Evolutionary conservation across 2,329 filamentous ascomycete genomes (phyloP).

Genomic region (Diplodia seriata): DNA sequence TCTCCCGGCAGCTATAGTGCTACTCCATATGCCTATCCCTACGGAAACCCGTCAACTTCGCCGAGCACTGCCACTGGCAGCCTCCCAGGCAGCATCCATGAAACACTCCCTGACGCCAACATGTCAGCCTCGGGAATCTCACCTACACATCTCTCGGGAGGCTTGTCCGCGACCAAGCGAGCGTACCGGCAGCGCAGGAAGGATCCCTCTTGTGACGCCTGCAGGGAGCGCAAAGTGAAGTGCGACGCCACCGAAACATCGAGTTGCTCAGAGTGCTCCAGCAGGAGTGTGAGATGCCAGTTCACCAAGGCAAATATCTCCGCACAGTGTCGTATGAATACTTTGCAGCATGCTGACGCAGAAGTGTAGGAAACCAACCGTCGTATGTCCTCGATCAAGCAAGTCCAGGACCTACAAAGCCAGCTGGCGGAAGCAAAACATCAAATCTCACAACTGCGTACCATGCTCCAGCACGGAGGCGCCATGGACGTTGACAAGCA

Average conservation of each 20-base stretch:
- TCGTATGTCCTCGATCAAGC: constrained; percentile 99
- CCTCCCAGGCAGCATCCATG: constrained; percentile 41
- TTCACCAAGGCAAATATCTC: constrained; percentile 75
- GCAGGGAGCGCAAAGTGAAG: constrained; percentile 80
- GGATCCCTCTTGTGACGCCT: constrained; percentile 97
- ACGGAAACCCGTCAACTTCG: constrained; percentile 42
- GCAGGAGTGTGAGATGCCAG: constrained; percentile 94
- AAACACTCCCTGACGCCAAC: constrained; percentile 41
- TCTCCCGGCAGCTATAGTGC: constrained; percentile 44
- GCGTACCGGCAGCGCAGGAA: constrained; percentile 95
- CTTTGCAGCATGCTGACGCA: constrained; percentile 1
- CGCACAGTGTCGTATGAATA: neutral
- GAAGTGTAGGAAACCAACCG: constrained; percentile 79
- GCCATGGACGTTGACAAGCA: constrained; percentile 51
- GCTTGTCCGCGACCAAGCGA: constrained; percentile 79
- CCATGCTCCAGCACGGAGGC: constrained; percentile 64
- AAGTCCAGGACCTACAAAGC: constrained; percentile 95
- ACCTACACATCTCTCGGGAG: constrained; percentile 52
- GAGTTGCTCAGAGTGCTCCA: constrained; percentile 96
- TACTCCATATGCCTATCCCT: constrained; percentile 42
- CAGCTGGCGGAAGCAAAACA: constrained; percentile 81
- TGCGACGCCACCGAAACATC: constrained; percentile 97
- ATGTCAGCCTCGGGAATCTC: constrained; percentile 50
- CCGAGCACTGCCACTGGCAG: constrained; percentile 46
- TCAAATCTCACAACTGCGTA: constrained; percentile 77